phyloP scores from a whole-genome alignment of 208 protist species.

The Naegleria lovaniensis region DNA sequence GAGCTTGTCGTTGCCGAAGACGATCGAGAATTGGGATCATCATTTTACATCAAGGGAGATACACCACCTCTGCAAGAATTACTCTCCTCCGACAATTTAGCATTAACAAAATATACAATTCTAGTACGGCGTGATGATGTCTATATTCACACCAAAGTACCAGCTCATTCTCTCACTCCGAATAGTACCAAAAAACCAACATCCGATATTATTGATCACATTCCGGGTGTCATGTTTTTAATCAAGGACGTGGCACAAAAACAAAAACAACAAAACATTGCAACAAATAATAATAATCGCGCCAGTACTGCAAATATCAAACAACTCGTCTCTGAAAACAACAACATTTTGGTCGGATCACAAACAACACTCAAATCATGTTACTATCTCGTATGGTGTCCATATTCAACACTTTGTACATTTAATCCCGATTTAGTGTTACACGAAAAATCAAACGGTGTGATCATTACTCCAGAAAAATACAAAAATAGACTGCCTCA shows the following conservation, averaged over 20 bases:
- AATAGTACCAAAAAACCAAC: neutral
- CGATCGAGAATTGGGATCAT: neutral
- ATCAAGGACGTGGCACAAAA: neutral
- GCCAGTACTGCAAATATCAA: neutral
- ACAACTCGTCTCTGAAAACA: neutral
- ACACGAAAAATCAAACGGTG: constrained; percentile 2
- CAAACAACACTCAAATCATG: neutral
- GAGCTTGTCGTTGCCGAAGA: neutral
- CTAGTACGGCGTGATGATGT: neutral
- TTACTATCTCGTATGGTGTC: neutral
- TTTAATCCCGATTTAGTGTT: neutral
- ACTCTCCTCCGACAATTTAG: neutral
- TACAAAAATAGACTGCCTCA: neutral
- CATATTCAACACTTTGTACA: neutral
- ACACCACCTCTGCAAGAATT: neutral
- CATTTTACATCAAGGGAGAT: neutral
- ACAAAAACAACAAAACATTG: neutral
- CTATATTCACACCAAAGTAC: neutral
- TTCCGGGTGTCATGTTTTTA: neutral
- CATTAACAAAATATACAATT: neutral
- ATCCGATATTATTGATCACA: neutral
- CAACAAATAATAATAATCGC: neutral
- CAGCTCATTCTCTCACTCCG: neutral
- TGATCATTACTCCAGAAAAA: neutral
- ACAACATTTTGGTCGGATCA: neutral